Conservation (phyloP, 2,329 filamentous ascomycete genomes). For the Fusarium sp. region DNA sequence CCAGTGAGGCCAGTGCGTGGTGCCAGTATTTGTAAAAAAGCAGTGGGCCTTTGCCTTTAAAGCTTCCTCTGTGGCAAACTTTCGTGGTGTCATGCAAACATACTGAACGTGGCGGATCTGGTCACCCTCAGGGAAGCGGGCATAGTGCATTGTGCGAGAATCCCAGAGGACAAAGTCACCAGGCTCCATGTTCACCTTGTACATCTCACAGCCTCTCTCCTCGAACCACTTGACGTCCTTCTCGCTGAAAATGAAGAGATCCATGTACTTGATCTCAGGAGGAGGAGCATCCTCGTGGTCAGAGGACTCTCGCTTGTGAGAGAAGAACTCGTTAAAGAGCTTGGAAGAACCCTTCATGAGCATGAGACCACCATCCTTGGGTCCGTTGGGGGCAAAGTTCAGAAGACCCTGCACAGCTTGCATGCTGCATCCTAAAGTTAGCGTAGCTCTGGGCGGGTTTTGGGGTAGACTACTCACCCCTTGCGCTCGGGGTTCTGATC, state of each 20-base stretch:
- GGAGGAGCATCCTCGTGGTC: constrained; percentile 51
- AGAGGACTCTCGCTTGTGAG: constrained; percentile 51
- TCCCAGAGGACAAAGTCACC: constrained; percentile 60
- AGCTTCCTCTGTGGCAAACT: constrained; percentile 26
- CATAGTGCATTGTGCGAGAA: constrained; percentile 59
- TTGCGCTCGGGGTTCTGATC: constrained; percentile 45
- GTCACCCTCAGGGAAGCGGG: constrained; percentile 54
- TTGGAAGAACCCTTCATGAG: constrained; percentile 49
- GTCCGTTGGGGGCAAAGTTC: constrained; percentile 51
- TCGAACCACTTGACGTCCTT: constrained; percentile 55
- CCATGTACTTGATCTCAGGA: constrained; percentile 51
- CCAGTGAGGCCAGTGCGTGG: constrained; percentile 25
- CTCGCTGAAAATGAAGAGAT: constrained; percentile 53
- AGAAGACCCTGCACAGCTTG: constrained; percentile 26
- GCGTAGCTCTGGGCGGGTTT: not conserved
- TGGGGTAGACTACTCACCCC: constrained; percentile 45
- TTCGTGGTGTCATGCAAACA: constrained; percentile 23
- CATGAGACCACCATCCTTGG: constrained; percentile 54
- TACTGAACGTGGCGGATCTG: constrained; percentile 52
- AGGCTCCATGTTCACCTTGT: constrained; percentile 58
- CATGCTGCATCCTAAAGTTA: constrained; percentile 1
- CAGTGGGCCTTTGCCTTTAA: constrained; percentile 3
- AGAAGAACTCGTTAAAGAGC: constrained; percentile 54
- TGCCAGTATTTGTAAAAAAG: not conserved
- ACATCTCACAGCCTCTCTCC: constrained; percentile 51